Base-by-base conservation (phyloP, 2,329 filamentous ascomycete species). In the Tricladium varicosporioides region DNA sequence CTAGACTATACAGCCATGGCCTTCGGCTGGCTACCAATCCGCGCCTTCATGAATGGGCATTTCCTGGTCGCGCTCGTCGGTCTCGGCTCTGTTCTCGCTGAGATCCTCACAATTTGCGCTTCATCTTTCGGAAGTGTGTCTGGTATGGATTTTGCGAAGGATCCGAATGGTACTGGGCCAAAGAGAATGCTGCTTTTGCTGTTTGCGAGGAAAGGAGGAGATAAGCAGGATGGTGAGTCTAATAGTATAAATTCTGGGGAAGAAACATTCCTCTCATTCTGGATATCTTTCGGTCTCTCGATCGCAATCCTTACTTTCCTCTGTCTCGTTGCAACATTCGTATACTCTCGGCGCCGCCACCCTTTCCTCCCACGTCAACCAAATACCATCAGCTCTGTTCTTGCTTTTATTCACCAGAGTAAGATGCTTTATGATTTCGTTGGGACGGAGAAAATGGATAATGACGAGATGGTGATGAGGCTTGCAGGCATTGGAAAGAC, bases 351-450 rank as follows among this genome's bases (percentile, higher is more conserved):
- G 1, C 82, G 89, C 13, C 79, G 85, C 0, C 82, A 85, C 54
- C 82, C 88, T 2, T 92, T 92, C 71, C 75, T 92, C 55, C 89
- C 89, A 1, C 82, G 89, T 4, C 87, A 92, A 74, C 88, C 89
- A 3, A 90, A 86, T 65, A 91, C 88, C 16, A 92, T 93, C 64
- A 85, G 88, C 1, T 86, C 83, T 45, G 83, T 92, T 53, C 77
- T 93, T 53, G 88, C 87, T 0, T 92, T 88, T 67, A 88, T 92
- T 58, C 86, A 92, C 71, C 88, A 91, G 73, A 87, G 82, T 70
- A 89, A 88, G 73, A 92, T 92, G 89, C 74, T 92, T 47, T 85
- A 85, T 60, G 83, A 84, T 66, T 92, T 92, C 71, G 85, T 90
- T 13, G 91, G 87, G 18, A 82, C 86, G 59, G 83, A 83, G 72